Percentiles rank a stretch among this genome's conserved stretches.
Evolutionary conservation across 2,329 filamentous ascomycete species (phyloP).

Genomic region (Alternaria solani): DNA sequence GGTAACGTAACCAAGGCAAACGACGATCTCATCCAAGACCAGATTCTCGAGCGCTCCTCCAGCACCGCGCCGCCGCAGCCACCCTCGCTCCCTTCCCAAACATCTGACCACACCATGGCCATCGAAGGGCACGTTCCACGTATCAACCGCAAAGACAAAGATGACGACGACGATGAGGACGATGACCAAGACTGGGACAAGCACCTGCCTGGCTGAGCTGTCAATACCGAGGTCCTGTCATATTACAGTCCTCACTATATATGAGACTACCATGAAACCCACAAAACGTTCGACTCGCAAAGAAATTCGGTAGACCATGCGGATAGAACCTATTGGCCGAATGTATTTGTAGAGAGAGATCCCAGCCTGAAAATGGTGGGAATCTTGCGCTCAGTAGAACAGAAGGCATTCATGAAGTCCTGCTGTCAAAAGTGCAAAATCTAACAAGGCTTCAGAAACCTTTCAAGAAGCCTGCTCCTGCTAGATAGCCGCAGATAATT

Average conservation of each 20-base stretch:
- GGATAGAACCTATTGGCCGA: constrained; percentile 1
- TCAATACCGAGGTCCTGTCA: neutral
- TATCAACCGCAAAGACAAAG: constrained; percentile 23
- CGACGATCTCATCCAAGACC: constrained; percentile 41
- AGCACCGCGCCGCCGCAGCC: constrained; percentile 35
- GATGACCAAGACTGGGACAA: constrained; percentile 48
- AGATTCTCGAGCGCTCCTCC: constrained; percentile 41
- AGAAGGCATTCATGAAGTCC: neutral
- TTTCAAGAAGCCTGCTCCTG: neutral
- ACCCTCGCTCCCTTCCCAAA: constrained; percentile 32
- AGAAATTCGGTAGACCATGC: neutral
- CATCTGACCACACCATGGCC: constrained; percentile 40
- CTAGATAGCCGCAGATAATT: neutral
- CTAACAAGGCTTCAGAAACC: neutral
- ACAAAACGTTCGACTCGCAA: neutral
- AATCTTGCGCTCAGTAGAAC: neutral
- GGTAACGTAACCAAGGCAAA: constrained; percentile 41
- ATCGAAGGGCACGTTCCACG: constrained; percentile 51
- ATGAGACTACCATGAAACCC: neutral
- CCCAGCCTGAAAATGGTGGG: neutral
- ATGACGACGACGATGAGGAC: constrained; percentile 33
- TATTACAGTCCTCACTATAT: neutral
- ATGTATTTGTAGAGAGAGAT: neutral
- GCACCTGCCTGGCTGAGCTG: constrained; percentile 37
- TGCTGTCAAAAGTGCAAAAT: neutral